Evolutionary conservation across 2,329 filamentous ascomycete species (phyloP), one percentile per base, ranked within the genome.

Genomic region (Microthyrium microscopicum): DNA sequence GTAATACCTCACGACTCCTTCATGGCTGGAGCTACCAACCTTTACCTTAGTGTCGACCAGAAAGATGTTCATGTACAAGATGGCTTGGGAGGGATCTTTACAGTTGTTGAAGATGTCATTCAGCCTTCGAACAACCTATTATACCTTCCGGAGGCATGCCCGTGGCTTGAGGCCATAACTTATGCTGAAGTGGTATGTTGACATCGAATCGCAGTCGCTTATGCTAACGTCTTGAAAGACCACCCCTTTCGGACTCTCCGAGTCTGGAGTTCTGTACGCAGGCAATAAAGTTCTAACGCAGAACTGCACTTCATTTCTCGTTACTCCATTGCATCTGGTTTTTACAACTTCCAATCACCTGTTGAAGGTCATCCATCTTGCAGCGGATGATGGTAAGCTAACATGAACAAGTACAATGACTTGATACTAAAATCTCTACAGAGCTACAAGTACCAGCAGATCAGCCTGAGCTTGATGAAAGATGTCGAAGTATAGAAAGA

Each of bases 341-440:
- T 84, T 87, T 48, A 98, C 89, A 1, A 98, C 89, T 1, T 84
- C 77, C 39, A 84, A 84, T 42, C 85, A 95, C 51, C 64, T 94
- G 3, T 64, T 98, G 41, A 98, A 98, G 54, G 94, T 94, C 53
- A 76, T 94, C 11, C 87, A 98, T 52, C 58, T 95, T 31, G 66
- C 70, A 3, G 43, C 42, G 18, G 61, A 68, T 12, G 64, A 82
- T 42, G 71, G 78, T 81, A 62, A 41, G 59, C 45, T 24, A 3
- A 20, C 20, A 8, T 6, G 15, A 6, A 11, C 9, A 13, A 20
- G n/a, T 16, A 5, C 25, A 15, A 20, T 6, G 32, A 11, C 9
- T 26, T 42, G n/a, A n/a, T n/a, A n/a, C n/a, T n/a, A n/a, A n/a
- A n/a, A n/a, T n/a, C 20, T n/a, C 9, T 26, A 12, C 37, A 84